A percentile compares a stretch with the other conserved stretches of the same genome.
Conservation (phyloP, 805 yeast genomes). For the Yamadazyma paraphyllophila region DNA sequence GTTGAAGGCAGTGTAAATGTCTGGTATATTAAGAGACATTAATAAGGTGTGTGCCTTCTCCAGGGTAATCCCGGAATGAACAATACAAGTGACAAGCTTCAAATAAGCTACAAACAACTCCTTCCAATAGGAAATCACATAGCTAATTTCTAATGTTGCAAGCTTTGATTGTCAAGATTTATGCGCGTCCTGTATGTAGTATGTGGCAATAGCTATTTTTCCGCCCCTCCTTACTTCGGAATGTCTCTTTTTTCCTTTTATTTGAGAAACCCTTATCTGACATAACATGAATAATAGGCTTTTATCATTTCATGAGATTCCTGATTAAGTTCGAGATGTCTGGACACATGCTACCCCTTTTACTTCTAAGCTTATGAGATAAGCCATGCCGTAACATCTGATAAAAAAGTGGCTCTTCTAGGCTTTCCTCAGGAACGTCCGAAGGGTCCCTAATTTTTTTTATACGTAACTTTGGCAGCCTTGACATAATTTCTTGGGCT, state of each 20-base stretch:
- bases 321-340: neutral
- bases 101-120: neutral
- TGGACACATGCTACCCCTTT: neutral
- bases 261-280: neutral
- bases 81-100: neutral
- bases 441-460: neutral
- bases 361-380: neutral
- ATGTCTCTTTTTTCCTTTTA: neutral
- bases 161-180: neutral
- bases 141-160: neutral
- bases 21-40: neutral
- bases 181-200: neutral
- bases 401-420: slow-evolving; percentile 1
- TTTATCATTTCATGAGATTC: neutral
- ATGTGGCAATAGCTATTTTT: neutral
- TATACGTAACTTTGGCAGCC: neutral
- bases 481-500: neutral
- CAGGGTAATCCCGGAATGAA: neutral
- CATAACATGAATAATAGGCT: neutral
- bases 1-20: neutral
- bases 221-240: slow-evolving; percentile 4
- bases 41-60: neutral
- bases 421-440: neutral
- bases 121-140: neutral
- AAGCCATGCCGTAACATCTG: neutral